Evolutionary conservation across 192 early-diverging fungal genomes (phyloP).

Genomic region (Podila clonocystis): DNA sequence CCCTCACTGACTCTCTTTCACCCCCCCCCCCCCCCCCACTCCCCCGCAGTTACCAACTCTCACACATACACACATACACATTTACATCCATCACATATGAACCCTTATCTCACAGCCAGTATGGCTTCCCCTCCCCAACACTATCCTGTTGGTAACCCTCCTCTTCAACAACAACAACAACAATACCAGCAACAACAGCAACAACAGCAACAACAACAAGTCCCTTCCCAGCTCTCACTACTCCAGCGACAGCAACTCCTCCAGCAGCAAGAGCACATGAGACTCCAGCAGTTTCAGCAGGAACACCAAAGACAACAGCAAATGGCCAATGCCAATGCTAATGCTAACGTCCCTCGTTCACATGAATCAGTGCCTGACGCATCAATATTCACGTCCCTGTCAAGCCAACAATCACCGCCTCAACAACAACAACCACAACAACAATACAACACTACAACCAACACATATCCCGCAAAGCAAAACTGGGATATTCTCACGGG

Average conservation of each 20-base stretch:
- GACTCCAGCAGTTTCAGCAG: slow-evolving; percentile 31
- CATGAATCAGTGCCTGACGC: not conserved
- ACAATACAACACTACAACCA: slow-evolving; percentile 10
- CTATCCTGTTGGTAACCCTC: slow-evolving; percentile 12
- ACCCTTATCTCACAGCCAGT: not conserved
- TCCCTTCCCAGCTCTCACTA: slow-evolving; percentile 2
- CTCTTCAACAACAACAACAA: slow-evolving; percentile 1
- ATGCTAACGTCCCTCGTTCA: slow-evolving; percentile 1
- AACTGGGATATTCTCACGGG: slow-evolving; percentile 18
- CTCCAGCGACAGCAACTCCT: slow-evolving; percentile 34
- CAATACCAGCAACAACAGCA: slow-evolving; percentile 1
- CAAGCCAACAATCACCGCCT: slow-evolving; percentile 1
- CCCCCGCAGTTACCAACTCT: not conserved
- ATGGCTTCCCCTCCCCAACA: not conserved
- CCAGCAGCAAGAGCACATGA: slow-evolving; percentile 31
- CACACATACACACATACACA: not conserved
- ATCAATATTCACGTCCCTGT: not conserved
- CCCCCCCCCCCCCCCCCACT: not conserved
- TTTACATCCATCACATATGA: slow-evolving; percentile 11
- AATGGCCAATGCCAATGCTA: slow-evolving; percentile 14
- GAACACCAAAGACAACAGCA: slow-evolving; percentile 12
- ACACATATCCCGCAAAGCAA: slow-evolving; percentile 7
- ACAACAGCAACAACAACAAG: not conserved
- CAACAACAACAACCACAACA: slow-evolving; percentile 13
- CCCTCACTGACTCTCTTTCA: not conserved